Percentiles rank a stretch among this genome's conserved stretches.
Conservation (phyloP, 192 early-diverging fungal genomes). For the Podochytrium sp. region DNA sequence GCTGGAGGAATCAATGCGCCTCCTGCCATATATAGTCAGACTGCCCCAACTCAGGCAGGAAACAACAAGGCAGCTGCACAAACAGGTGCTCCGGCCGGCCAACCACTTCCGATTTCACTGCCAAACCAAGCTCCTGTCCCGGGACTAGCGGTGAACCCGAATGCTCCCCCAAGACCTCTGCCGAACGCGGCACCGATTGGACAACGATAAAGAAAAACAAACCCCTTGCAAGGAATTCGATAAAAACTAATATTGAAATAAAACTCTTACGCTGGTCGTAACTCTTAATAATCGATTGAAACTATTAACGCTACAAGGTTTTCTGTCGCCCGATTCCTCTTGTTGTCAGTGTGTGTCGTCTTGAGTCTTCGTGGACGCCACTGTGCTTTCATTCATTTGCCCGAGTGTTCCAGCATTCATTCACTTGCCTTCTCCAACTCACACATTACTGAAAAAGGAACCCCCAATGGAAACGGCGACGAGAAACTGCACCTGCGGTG, state of each 20-base stretch:
- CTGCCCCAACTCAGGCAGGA: not conserved
- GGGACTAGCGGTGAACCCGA: not conserved
- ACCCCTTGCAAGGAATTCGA: not conserved
- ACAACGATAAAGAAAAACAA: too few relatives aligned
- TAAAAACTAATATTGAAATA: not conserved
- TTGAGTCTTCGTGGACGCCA: too few relatives aligned
- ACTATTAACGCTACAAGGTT: not conserved
- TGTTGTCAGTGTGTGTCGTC: too few relatives aligned
- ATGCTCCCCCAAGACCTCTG: not conserved
- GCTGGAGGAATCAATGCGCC: not conserved
- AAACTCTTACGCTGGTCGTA: not conserved
- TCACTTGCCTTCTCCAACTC: too few relatives aligned
- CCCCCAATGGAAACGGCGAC: too few relatives aligned
- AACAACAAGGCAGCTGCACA: not conserved
- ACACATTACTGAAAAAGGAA: too few relatives aligned
- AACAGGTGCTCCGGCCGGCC: not conserved
- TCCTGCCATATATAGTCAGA: not conserved
- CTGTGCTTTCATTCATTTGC: too few relatives aligned
- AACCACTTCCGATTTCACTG: not conserved
- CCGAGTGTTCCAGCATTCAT: too few relatives aligned
- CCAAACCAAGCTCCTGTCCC: not conserved
- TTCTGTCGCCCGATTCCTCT: too few relatives aligned
- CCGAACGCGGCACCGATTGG: not conserved
- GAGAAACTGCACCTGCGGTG: too few relatives aligned
- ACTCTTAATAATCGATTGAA: not conserved